Evolutionary conservation across 371 early-diverging fungal species (phyloP), one percentile per base, ranked within the genome.

Genomic region (Apophysomyces trapeziformis): DNA sequence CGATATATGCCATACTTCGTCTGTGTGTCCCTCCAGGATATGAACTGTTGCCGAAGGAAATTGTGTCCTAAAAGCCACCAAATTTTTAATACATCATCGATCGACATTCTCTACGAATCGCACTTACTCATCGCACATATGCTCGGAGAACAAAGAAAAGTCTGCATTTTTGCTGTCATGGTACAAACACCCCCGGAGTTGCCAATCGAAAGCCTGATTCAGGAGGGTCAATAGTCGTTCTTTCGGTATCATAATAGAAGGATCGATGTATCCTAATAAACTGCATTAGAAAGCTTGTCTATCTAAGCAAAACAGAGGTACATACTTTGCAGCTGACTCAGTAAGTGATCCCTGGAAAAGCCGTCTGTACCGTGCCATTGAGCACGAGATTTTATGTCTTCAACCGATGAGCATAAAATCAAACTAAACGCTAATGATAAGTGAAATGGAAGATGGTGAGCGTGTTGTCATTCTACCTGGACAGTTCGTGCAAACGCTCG

Each of bases 1-100:
- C 3, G 90, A 82, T 43, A 97, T 78, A 69, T 92, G 93, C 99
- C 99, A 99, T 0, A 99, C 96, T 75, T 99, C 98, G 72, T 97
- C 95, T 2, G 75, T 71, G 70, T 98, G 99, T 8, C 89, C 93
- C 18, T 79, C 77, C 7, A 97, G 75, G 3, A 89, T 77, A 46
- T 89, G 85, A 8, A 84, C 84, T 0, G 90, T 87, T 4, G 65
- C 57, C 7, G 74, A 68, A 5, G 84, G 84, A 41, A 83, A 77
- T 12, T 58, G 65, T 2, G 56, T 58, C 57, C 74, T 71, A 71
- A 14, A 54, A 18, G 26, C 1, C 32, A 36, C 41, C 38, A 38
- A 57, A n/a, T 5, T 43, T 9, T 9, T 50, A 26, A 26, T 26
- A 38, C 21, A 18, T 36, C 32, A 32, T 13, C 21, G 14, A 16